A percentile compares a stretch with the other conserved stretches of the same genome.
phyloP scores from a whole-genome alignment of 2,329 filamentous ascomycete species.

The Aquanectria penicillioides region DNA sequence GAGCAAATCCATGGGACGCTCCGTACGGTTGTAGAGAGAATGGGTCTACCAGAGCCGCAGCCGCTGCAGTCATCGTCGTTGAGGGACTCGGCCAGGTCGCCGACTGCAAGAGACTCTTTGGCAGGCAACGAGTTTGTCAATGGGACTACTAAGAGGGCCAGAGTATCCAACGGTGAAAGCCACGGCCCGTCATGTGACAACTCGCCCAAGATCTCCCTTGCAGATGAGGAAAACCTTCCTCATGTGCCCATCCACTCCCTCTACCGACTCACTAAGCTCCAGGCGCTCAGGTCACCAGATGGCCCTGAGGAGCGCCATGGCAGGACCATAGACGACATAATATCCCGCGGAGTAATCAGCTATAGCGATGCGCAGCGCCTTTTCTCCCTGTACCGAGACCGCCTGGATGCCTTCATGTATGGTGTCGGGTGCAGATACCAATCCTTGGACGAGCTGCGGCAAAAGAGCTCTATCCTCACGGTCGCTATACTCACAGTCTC shows the following conservation, averaged over 20 bases:
- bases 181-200: constrained; percentile 30
- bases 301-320: constrained; percentile 4
- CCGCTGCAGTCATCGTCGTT: background rate
- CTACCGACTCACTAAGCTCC: constrained; percentile 46
- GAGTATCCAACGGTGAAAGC: constrained; percentile 2
- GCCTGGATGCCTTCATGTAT: constrained; percentile 61
- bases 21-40: constrained; percentile 8
- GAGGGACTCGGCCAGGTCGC: constrained; percentile 12
- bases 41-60: constrained; percentile 11
- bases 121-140: background rate
- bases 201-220: constrained; percentile 24
- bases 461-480: constrained; percentile 64
- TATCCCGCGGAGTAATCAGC: constrained; percentile 52
- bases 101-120: background rate
- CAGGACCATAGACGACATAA: constrained; percentile 40
- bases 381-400: constrained; percentile 59
- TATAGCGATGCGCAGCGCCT: constrained; percentile 59
- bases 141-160: background rate
- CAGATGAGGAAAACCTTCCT: constrained; percentile 45
- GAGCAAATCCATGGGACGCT: constrained; percentile 16
- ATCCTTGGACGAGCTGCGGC: constrained; percentile 60
- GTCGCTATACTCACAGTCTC: constrained; percentile 67
- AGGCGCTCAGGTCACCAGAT: constrained; percentile 45
- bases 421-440: constrained; percentile 59
- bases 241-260: constrained; percentile 49